A percentile compares a stretch with the other conserved stretches of the same genome.
phyloP scores from a whole-genome alignment of 352 stramenopile genomes.

The Globisporangium heterothallicum region DNA sequence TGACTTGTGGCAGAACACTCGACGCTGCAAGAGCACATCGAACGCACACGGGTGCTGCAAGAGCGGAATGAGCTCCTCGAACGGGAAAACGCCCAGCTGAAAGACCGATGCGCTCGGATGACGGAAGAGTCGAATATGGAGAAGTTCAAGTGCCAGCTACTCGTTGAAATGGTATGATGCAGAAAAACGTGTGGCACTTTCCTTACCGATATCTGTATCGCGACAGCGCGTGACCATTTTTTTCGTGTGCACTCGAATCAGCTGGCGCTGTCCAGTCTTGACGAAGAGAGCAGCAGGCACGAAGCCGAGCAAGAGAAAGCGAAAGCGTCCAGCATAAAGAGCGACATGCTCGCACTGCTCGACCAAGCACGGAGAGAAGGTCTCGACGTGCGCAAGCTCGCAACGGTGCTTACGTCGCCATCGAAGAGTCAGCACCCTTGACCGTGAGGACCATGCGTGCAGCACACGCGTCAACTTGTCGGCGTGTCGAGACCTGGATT shows the following conservation, averaged over 20 bases:
- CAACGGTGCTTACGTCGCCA: conserved; percentile 18
- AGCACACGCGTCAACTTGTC: too few relatives aligned
- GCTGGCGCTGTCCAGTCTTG: conserved; percentile 76
- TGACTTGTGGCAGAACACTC: conserved; percentile 43
- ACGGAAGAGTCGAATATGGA: conserved; percentile 83
- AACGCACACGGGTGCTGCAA: conserved; percentile 27
- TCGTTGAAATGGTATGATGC: conserved; percentile 73
- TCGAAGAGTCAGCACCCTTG: neutral
- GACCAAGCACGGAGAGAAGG: conserved; percentile 61
- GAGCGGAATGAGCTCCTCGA: conserved; percentile 44
- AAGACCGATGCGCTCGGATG: conserved; percentile 51
- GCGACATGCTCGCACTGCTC: conserved; percentile 64
- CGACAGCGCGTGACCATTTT: too few relatives aligned
- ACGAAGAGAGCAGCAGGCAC: conserved; percentile 61
- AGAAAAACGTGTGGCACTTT: too few relatives aligned
- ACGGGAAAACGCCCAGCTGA: conserved; percentile 54
- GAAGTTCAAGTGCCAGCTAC: conserved; percentile 85
- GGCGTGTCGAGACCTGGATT: too few relatives aligned
- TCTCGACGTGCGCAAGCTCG: conserved; percentile 61
- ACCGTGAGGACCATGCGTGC: conserved; percentile 5
- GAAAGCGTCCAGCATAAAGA: conserved; percentile 46
- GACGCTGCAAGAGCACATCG: conserved; percentile 35
- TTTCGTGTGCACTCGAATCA: conserved; percentile 9
- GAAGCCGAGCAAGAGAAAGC: conserved; percentile 64
- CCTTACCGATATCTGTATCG: neutral